Conservation (phyloP, 2,329 filamentous ascomycete genomes). For the Talaromyces sp. region DNA sequence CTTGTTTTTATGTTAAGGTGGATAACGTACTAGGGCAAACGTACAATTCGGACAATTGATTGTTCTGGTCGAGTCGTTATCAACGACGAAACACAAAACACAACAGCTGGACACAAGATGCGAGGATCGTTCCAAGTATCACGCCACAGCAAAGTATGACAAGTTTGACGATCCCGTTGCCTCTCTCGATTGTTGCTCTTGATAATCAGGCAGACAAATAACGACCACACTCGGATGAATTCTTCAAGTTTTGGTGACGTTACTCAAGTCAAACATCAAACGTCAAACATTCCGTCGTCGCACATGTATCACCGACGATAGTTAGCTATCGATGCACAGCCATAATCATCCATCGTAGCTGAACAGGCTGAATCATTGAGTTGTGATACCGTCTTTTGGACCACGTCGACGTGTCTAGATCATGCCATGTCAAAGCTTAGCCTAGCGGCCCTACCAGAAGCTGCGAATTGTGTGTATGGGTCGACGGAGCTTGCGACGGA, state of each 20-base stretch:
- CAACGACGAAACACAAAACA: not conserved
- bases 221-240: constrained; percentile 2
- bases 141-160: not conserved
- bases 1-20: not conserved
- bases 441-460: not conserved
- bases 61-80: not conserved
- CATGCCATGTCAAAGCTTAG: constrained; percentile 5
- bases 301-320: not conserved
- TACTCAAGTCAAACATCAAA: constrained; percentile 4
- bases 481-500: not conserved
- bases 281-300: constrained; percentile 2
- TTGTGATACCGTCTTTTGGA: not conserved
- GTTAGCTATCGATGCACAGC: not conserved
- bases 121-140: not conserved
- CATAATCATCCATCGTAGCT: not conserved
- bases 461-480: not conserved
- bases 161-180: not conserved
- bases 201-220: not conserved
- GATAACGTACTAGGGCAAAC: not conserved
- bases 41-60: not conserved
- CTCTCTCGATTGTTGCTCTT: not conserved
- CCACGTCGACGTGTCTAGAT: not conserved
- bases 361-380: not conserved
- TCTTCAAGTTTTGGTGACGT: constrained; percentile 13
- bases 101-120: not conserved